Base-by-base conservation (phyloP, 148 eudicot genomes). In the Rhododendron molle region DNA sequence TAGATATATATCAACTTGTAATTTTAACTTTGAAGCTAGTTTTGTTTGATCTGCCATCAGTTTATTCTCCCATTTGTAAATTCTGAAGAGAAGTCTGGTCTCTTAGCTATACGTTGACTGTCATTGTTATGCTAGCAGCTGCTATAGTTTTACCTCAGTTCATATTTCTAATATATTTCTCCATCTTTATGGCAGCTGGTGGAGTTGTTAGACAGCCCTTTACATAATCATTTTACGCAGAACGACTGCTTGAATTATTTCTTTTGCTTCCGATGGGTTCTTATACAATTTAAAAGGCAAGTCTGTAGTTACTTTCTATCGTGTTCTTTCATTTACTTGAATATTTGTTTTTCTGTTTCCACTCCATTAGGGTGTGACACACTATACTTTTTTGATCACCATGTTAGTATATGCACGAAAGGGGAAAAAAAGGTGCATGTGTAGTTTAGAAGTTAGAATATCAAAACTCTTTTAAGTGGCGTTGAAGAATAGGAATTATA, bases 191-290 rank as follows among this genome's bases (percentile, higher is more conserved):
- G 80, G 88, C 94, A 96, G 99, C 90, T 96, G 91, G 95, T 96
- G 87, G 99, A 96, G 90, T 82, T 95, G 88, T 89, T 94, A 76
- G 99, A 96, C 86, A 80, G 87, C 85, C 96, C 96, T 83, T 85
- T 96, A 87, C 98, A 95, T 81, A 92, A 94, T 88, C 95, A 94
- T 84, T 94, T 96, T 52, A 82, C 90, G 92, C 93, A 95, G 92
- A 89, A 93, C 20, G 99, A 96, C 88, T 96, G 99, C 91, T 89
- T 96, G 87, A 96, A 96, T 81, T 95, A 95, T 88, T 96, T 96
- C 97, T 96, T 96, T 86, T 96, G 97, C 88, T 96, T 96, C 91
- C 97, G 99, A 56, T 96, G 99, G 99, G 90, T 96, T 86, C 95
- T 96, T 83, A 95, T 96, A 87, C 99, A 95, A 87, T 95, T 96